Conservation (phyloP, 139 green algal species). For the Trebouxia sp. region DNA sequence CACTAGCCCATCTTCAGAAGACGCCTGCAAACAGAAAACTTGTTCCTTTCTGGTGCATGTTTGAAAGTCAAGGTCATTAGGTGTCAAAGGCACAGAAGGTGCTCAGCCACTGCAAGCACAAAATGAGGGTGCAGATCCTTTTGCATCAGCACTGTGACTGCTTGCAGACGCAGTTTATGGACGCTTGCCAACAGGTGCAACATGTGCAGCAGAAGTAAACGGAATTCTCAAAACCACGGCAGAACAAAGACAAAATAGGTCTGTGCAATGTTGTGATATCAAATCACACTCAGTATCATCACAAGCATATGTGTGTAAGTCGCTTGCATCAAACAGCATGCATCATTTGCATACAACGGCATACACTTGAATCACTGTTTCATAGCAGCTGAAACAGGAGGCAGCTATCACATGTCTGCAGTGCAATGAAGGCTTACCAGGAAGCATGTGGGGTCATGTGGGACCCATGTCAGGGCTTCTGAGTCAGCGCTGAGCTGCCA, state of each 20-base stretch:
- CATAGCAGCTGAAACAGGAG: no score
- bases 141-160: no score
- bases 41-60: no score
- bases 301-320: background rate
- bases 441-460: conserved; percentile 79
- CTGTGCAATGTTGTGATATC: background rate
- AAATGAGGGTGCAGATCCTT: no score
- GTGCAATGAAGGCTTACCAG: conserved; percentile 48
- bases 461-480: conserved; percentile 86
- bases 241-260: no score
- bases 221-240: background rate
- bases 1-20: conserved; percentile 77
- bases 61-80: background rate
- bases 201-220: background rate
- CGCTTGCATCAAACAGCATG: no score
- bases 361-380: no score
- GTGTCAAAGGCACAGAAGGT: background rate
- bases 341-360: no score
- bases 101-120: no score
- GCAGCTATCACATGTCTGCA: no score
- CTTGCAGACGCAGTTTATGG: no score
- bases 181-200: background rate
- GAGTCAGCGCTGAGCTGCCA: conserved; percentile 86
- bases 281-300: background rate
- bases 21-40: background rate